Conservation (phyloP, 352 stramenopile genomes). For the Globisporangium cystogenes region DNA sequence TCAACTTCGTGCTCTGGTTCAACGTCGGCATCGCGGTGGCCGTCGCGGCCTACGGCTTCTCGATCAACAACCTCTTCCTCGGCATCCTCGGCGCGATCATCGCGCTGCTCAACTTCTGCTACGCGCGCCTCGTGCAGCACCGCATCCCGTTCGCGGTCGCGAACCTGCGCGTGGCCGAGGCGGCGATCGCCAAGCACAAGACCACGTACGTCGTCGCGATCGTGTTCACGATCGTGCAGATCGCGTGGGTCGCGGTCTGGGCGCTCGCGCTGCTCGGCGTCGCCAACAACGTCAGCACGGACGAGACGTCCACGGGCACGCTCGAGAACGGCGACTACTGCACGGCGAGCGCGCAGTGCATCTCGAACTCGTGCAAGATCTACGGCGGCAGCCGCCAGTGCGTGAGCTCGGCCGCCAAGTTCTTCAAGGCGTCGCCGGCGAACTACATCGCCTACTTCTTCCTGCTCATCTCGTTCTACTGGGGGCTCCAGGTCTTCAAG, state of each 20-base stretch:
- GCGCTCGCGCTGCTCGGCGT: conserved; percentile 82
- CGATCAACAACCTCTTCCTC: conserved; percentile 62
- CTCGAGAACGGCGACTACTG: conserved; percentile 18
- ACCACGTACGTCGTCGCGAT: conserved; percentile 87
- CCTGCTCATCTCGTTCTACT: conserved; percentile 94
- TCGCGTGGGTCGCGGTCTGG: conserved; percentile 90
- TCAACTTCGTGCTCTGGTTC: conserved; percentile 84
- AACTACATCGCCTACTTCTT: conserved; percentile 67
- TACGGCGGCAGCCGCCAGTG: conserved; percentile 14
- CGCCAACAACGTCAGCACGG: conserved; percentile 68
- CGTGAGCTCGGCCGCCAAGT: conserved; percentile 17
- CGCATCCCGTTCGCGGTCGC: conserved; percentile 93
- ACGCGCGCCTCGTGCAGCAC: conserved; percentile 78
- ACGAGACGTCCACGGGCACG: conserved; percentile 13
- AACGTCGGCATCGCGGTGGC: conserved; percentile 71
- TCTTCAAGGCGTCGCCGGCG: conserved; percentile 25
- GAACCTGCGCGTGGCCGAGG: conserved; percentile 87
- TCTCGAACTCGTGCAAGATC: conserved; percentile 30
- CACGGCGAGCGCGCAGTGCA: conserved; percentile 24
- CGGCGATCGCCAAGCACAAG: conserved; percentile 87
- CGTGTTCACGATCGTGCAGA: conserved; percentile 83
- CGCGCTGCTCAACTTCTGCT: conserved; percentile 76
- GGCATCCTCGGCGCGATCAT: conserved; percentile 60
- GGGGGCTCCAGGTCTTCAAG: conserved; percentile 89
- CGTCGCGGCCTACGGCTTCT: conserved; percentile 62